A percentile compares a stretch with the other conserved stretches of the same genome.
These are phyloP conservation scores for Pancytospora philotis DNA, from an alignment of 371 early-diverging fungal genomes.

Conservation along the genomic window DNA sequence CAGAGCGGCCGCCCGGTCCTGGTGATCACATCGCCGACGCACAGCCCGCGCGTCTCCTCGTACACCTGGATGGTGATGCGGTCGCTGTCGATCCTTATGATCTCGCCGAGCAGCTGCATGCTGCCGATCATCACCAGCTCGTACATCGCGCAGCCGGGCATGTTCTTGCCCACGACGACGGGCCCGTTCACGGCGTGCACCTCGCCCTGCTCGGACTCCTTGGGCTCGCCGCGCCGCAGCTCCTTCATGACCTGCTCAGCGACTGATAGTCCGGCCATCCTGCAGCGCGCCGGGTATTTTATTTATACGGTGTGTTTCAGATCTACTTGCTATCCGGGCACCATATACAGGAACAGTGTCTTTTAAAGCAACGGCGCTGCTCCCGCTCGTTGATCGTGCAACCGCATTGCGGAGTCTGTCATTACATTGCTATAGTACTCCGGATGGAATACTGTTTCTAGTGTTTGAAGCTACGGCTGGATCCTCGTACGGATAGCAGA, in stretches of 20 bases:
- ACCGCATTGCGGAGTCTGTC: too few relatives aligned
- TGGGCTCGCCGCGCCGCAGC: slow-evolving; percentile 36
- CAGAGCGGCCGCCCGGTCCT: slow-evolving; percentile 91
- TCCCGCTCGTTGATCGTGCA: too few relatives aligned
- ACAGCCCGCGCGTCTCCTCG: slow-evolving; percentile 98
- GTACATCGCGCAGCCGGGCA: slow-evolving; percentile 96
- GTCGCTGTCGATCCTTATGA: slow-evolving; percentile 95
- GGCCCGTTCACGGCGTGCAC: slow-evolving; percentile 95
- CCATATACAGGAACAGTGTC: too few relatives aligned
- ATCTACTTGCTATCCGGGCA: too few relatives aligned
- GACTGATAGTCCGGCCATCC: not conserved
- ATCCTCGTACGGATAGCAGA: not conserved
- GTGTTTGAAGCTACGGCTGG: not conserved
- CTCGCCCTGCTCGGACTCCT: slow-evolving; percentile 74
- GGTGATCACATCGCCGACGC: slow-evolving; percentile 92
- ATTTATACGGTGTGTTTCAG: too few relatives aligned
- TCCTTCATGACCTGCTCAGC: slow-evolving; percentile 37
- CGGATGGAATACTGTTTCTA: slow-evolving; percentile 1
- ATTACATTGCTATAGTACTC: too few relatives aligned
- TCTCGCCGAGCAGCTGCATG: slow-evolving; percentile 91
- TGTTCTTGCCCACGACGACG: slow-evolving; percentile 92
- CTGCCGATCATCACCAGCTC: slow-evolving; percentile 98
- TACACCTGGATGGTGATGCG: slow-evolving; percentile 98
- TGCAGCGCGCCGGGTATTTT: too few relatives aligned
- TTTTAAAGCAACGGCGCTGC: too few relatives aligned